Conservation (phyloP, 805 yeast species). For the Tetrapisispora phaffii region DNA sequence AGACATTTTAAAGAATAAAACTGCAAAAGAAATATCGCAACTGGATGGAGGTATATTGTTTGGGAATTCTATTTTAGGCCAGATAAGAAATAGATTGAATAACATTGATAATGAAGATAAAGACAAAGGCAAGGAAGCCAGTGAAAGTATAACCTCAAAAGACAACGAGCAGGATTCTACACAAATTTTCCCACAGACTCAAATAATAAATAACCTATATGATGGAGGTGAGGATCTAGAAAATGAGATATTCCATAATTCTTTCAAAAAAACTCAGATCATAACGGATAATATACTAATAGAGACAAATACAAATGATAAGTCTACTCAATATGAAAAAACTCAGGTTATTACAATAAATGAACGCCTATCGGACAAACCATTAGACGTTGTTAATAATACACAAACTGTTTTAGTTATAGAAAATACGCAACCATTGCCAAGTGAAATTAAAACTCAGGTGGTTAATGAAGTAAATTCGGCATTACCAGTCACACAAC, state of each 20-base stretch:
- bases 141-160: neutral
- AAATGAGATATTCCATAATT: constrained; percentile 1
- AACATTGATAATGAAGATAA: neutral
- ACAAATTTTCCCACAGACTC: constrained; percentile 4
- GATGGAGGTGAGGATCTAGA: constrained; percentile 18
- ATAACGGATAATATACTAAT: neutral
- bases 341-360: constrained; percentile 1
- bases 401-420: neutral
- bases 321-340: neutral
- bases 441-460: neutral
- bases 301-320: neutral
- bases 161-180: neutral
- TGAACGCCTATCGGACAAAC: neutral
- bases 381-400: neutral
- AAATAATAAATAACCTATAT: constrained; percentile 15
- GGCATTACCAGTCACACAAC: neutral
- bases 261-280: neutral
- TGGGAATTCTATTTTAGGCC: constrained; percentile 12
- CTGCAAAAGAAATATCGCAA: neutral
- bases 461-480: neutral
- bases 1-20: neutral
- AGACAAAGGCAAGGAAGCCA: neutral
- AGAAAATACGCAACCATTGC: neutral
- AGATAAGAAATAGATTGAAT: constrained; percentile 19
- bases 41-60: constrained; percentile 20